phyloP scores from a whole-genome alignment of 176 grass and related monocot genomes.

The Oryza meridionalis region DNA sequence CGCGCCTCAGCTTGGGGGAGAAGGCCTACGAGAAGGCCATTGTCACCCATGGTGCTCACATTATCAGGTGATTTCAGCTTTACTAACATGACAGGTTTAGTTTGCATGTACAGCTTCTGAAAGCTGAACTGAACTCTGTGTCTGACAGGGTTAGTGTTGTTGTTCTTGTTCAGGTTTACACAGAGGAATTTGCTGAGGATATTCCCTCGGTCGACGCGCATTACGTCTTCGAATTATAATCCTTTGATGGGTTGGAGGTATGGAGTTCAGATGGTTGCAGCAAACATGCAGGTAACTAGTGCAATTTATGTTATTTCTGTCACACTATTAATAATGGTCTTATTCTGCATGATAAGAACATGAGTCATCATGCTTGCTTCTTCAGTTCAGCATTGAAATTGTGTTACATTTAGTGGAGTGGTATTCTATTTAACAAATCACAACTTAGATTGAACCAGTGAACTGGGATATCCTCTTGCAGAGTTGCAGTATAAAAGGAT shows the following conservation, averaged over 20 bases:
- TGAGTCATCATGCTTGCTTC: not conserved
- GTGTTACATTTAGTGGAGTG: not conserved
- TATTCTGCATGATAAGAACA: not conserved
- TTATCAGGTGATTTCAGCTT: conserved; percentile 52
- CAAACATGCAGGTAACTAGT: conserved; percentile 74
- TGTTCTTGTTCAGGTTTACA: conserved; percentile 57
- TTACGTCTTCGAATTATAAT: conserved; percentile 79
- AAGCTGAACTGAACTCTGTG: not conserved
- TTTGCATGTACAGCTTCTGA: not conserved
- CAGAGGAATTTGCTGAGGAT: conserved; percentile 71
- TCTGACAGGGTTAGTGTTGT: not conserved
- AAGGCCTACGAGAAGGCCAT: conserved; percentile 67
- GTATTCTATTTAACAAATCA: not conserved
- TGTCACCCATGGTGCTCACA: conserved; percentile 49
- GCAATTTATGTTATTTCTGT: not conserved
- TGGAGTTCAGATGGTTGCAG: conserved; percentile 84
- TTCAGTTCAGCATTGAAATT: not conserved
- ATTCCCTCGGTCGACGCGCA: conserved; percentile 62
- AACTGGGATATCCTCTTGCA: no score
- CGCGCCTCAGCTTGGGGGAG: conserved; percentile 69
- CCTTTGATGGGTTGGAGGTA: conserved; percentile 73
- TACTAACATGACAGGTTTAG: not conserved
- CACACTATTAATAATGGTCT: not conserved
- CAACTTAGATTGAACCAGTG: no score
- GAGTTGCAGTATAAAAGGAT: no score